Evolutionary conservation across 2,329 filamentous ascomycete species (phyloP), one percentile per base, ranked within the genome.

Genomic region (Macroventuria anomochaeta): DNA sequence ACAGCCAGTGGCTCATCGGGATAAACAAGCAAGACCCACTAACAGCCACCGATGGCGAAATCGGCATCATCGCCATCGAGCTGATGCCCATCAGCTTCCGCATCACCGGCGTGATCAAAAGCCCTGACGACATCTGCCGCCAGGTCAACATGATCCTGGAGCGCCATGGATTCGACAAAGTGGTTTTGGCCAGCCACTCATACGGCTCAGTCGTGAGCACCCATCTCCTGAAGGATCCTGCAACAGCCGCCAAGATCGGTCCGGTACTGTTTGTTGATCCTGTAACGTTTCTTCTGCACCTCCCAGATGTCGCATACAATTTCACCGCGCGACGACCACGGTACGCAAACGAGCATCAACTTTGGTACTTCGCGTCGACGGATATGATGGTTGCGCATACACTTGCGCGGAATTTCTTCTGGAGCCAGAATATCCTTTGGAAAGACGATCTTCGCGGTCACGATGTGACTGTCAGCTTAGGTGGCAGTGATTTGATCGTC

Each of bases 221-320:
- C 0, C 84, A 89, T 63, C 78, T 89, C 43, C 75, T 90, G 11
- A 79, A 79, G 21, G 77, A 80, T 20, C 70, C 78, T 0, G 62
- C 58, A 1, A 69, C 86, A 0, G 75, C 74, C 8, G 37, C 62
- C 3, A 77, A 74, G 15, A 80, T 87, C 33, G 78, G 79, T 1
- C 75, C 81, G 1, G 74, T 80, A 29, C 69, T 82, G 2, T 79
- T 85, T 12, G 78, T 88, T 13, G 78, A 90, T 65, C 88, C 88
- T 0, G 85, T 90, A 8, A 84, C 82, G 20, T 80, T 90, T 47
- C 74, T 89, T 49, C 78, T 91, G 28, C 88, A 91, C 68, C 79
- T 88, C 29, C 88, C 88, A 1, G 80, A 88, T 56, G 85, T 90
- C 26, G 86, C 87, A 10, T 90, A 85, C 77, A 91, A 90, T 72